A percentile compares a stretch with the other conserved stretches of the same genome.
Evolutionary conservation across 192 early-diverging fungal species (phyloP).

Genomic region (Gryganskiella cystojenkinii): DNA sequence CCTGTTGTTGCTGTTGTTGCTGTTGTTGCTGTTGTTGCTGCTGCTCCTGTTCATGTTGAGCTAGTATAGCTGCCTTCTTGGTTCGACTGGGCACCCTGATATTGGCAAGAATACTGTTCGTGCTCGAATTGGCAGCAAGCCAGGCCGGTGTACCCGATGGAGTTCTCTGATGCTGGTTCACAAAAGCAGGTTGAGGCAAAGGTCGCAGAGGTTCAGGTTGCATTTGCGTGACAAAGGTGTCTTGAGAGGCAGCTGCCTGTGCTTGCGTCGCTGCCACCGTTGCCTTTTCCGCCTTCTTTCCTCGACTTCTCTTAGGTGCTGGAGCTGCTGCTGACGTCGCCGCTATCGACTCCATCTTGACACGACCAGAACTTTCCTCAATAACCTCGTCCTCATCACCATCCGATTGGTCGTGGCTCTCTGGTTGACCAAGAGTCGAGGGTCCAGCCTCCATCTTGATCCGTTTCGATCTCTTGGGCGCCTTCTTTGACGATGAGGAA

Average conservation of each 20-base stretch:
- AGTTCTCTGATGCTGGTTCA: conserved; percentile 47
- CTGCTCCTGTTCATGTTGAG: background rate
- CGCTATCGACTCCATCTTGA: background rate
- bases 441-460: conserved; percentile 23
- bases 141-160: conserved; percentile 46
- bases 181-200: conserved; percentile 35
- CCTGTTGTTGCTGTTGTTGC: conserved; percentile 6
- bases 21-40: background rate
- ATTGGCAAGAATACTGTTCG: conserved; percentile 13
- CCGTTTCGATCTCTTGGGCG: conserved; percentile 28
- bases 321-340: background rate
- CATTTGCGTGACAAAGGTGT: background rate
- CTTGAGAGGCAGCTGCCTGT: background rate
- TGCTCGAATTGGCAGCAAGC: conserved; percentile 36
- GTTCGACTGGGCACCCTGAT: conserved; percentile 33
- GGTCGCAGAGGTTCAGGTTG: conserved; percentile 4
- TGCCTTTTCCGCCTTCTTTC: too few species aligned
- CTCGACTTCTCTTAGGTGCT: too few species aligned
- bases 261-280: background rate
- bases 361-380: background rate
- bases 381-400: background rate
- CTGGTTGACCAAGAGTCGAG: background rate
- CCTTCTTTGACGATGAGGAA: conserved; percentile 8
- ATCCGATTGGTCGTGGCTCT: background rate
- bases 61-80: conserved; percentile 5